Base-by-base conservation (phyloP, 345 rosid genomes). In the Populus nigra region DNA sequence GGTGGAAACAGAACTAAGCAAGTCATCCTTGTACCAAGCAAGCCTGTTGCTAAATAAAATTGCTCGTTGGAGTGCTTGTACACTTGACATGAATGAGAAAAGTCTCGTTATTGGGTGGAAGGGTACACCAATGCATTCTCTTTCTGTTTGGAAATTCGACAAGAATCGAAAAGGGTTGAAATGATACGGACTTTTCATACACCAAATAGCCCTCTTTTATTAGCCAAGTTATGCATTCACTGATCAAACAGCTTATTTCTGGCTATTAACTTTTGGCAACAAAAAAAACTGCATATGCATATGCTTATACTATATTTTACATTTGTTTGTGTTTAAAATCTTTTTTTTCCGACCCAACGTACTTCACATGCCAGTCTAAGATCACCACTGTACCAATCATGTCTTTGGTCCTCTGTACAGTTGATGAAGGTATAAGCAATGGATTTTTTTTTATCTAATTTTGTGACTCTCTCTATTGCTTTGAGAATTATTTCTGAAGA, bases 21-120 rank as follows among this genome's bases (percentile, higher is more conserved):
- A 3, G 35, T 66, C 86, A 15, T 80, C 84, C 0, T 27, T 83
- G 67, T 78, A 81, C 47, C 86, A 78, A 33, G 86, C 82, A 22
- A 49, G 65, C 27, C 69, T 85, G 65, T 68, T 81, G 72, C 55
- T 50, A 23, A 13, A 70, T 61, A 77, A 76, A 18, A 83, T 80
- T 59, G 29, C 65, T 17, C 57, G 77, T 76, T 78, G 83, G 74
- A 83, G 77, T 70, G 80, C 12, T 65, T 83, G 86, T 69, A 80
- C 84, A 15, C 75, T 76, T 47, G 68, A 27, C 1, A 55, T 78
- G 79, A 76, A 83, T 16, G 81, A 72, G 1, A 80, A 85, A 70
- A 45, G 77, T 75, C 74, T 85, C 9, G 65, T 78, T 27, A 73
- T 76, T 11, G 77, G 88, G 33, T 85, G 88, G 86, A 81, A 85